Evolutionary conservation across 345 rosid species (phyloP), one percentile per base, ranked within the genome.

Genomic region (Conringia planisiliqua): DNA sequence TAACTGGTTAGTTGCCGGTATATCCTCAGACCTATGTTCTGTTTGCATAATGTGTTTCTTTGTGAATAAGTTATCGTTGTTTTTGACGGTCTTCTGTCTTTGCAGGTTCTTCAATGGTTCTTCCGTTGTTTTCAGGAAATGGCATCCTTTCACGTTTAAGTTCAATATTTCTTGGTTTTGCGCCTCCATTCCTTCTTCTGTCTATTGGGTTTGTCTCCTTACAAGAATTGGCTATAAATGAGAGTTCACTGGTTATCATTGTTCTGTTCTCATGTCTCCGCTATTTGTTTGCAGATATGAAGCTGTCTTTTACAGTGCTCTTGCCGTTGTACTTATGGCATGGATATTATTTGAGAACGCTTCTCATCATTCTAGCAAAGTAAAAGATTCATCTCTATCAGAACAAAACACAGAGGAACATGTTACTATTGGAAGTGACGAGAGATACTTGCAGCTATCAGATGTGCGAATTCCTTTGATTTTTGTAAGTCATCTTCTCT

Each of bases 291-390:
- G 82, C 82, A 93, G 97, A 77, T 93, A 93, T 36, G 98, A 93
- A 89, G 94, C 96, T 70, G 90, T 88, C 74, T 93, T 93, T 85
- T 91, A 91, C 76, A 84, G 91, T 76, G 94, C 93, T 44, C 89
- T 93, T 66, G 84, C 84, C 55, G 88, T 91, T 67, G 94, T 85
- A 55, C 88, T 91, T 17, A 77, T 88, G 84, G 87, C 92, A 48
- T 87, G 97, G 98, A 86, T 93, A 71, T 76, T 93, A 26, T 87
- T 89, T 75, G 98, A 93, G 80, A 88, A 89, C 68, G 79, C 89
- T 5, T 82, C 83, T 63, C 85, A 86, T 64, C 81, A 88, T 79
- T 75, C 81, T 46, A 73, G 59, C 42, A 82, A 78, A 78, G 79
- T 9, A 22, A 81, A 80, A 73, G 86, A 75, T 64, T 69, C 79